These are phyloP conservation scores for Pseudozyma sp. DNA, from an alignment of 1,284 basidiomycete genomes.

Conservation along the genomic window DNA sequence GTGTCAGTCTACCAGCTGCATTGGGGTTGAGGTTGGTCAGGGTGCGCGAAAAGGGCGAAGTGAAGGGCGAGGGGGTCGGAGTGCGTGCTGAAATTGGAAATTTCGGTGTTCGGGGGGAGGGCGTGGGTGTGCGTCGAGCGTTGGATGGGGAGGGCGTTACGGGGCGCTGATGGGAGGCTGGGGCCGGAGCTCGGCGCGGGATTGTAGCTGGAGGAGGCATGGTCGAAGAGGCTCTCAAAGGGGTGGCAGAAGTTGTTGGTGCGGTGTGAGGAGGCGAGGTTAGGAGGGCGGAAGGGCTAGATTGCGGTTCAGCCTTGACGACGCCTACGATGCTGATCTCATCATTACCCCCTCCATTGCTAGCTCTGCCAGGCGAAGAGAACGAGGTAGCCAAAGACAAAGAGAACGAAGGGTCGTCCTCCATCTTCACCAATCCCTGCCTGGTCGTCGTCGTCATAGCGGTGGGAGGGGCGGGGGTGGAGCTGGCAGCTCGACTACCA, in stretches of 20 bases:
- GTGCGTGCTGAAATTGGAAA: conserved; percentile 5
- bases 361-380: neutral
- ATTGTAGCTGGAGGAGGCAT: neutral
- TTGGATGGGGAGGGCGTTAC: neutral
- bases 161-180: neutral
- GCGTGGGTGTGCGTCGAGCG: neutral
- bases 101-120: neutral
- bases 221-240: neutral
- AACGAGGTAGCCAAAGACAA: neutral
- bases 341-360: neutral
- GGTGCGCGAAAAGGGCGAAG: neutral
- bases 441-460: neutral
- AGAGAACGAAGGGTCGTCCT: neutral
- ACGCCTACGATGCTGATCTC: conserved; percentile 9
- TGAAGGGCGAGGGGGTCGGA: conserved; percentile 1
- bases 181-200: too few species aligned
- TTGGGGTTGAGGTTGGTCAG: neutral
- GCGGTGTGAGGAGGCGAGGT: too few species aligned
- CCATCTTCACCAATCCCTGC: neutral
- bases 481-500: neutral
- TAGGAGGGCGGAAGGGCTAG: neutral
- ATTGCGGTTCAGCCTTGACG: conserved; percentile 6
- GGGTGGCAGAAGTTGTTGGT: neutral
- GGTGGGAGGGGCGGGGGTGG: neutral
- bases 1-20: neutral